A percentile compares a stretch with the other conserved stretches of the same genome.
These are phyloP conservation scores for Trichothecium roseum DNA, from an alignment of 2,329 filamentous ascomycete genomes.

Conservation along the genomic window DNA sequence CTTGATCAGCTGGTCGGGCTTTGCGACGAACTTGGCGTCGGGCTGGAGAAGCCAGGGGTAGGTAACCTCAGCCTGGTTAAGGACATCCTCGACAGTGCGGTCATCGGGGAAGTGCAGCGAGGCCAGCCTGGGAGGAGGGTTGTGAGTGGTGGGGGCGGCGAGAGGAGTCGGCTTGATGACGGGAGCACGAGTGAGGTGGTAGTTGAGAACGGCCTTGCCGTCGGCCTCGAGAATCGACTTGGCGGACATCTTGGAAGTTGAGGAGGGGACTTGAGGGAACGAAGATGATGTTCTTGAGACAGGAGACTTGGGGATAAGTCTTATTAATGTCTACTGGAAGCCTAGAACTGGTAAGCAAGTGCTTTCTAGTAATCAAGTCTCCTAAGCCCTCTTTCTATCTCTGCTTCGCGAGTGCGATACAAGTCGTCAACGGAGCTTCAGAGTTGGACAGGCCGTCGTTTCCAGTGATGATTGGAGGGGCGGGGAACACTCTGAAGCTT, in stretches of 20 bases:
- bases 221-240: conserved; percentile 98
- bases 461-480: too few relatives aligned
- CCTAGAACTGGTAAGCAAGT: not conserved
- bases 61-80: conserved; percentile 90
- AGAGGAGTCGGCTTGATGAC: conserved; percentile 98
- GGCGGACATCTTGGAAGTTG: conserved; percentile 37
- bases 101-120: conserved; percentile 90
- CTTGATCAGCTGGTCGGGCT: conserved; percentile 99
- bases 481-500: not conserved
- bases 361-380: too few relatives aligned
- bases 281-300: not conserved
- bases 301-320: too few relatives aligned
- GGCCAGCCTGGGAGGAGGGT: conserved; percentile 81
- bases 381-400: too few relatives aligned
- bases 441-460: not conserved
- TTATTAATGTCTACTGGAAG: not conserved
- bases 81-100: conserved; percentile 68
- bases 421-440: not conserved
- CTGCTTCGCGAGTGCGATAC: too few relatives aligned
- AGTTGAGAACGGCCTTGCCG: conserved; percentile 99
- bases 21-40: conserved; percentile 90
- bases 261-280: conserved; percentile 10
- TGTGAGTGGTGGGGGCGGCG: conserved; percentile 74
- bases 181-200: conserved; percentile 94
- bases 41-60: conserved; percentile 88